Percentiles rank a stretch among this genome's conserved stretches.
phyloP scores from a whole-genome alignment of 257 asterid genomes.

The Cruciata laevipes region DNA sequence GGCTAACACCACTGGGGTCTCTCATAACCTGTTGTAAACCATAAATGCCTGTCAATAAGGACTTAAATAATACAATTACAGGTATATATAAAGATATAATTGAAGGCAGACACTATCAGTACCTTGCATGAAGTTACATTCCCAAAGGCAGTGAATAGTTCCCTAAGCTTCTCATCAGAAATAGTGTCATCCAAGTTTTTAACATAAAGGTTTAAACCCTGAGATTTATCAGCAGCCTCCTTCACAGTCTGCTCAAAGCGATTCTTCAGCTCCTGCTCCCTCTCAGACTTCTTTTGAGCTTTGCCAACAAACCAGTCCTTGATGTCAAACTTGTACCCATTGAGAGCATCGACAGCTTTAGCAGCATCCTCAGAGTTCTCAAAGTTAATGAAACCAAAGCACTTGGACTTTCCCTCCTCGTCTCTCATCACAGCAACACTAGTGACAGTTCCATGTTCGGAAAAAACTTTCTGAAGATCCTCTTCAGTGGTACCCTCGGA shows the following conservation, averaged over 20 bases:
- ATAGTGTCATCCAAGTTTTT: conserved; percentile 77
- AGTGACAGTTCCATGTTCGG: conserved; percentile 61
- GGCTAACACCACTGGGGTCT: conserved; percentile 81
- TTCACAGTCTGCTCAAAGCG: conserved; percentile 71
- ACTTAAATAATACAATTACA: neutral
- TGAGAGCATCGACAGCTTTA: conserved; percentile 71
- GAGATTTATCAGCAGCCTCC: conserved; percentile 80
- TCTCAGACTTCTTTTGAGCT: conserved; percentile 91
- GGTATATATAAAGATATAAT: neutral
- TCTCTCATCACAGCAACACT: conserved; percentile 77
- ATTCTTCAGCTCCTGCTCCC: conserved; percentile 61
- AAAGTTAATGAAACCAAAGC: conserved; percentile 91
- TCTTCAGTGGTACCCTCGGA: conserved; percentile 73
- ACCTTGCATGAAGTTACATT: conserved; percentile 92
- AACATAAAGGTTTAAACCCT: conserved; percentile 71
- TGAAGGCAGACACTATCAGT: conserved; percentile 6
- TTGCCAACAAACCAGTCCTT: conserved; percentile 89
- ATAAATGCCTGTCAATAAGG: neutral
- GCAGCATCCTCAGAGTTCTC: conserved; percentile 89
- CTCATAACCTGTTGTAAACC: conserved; percentile 63
- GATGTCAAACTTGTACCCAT: conserved; percentile 59
- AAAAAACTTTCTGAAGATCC: conserved; percentile 51
- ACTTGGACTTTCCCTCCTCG: conserved; percentile 72
- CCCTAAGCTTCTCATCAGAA: conserved; percentile 82
- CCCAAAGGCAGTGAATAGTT: conserved; percentile 72